Base-by-base conservation (phyloP, 2,329 filamentous ascomycete species). In the Calonectria naviculata region DNA sequence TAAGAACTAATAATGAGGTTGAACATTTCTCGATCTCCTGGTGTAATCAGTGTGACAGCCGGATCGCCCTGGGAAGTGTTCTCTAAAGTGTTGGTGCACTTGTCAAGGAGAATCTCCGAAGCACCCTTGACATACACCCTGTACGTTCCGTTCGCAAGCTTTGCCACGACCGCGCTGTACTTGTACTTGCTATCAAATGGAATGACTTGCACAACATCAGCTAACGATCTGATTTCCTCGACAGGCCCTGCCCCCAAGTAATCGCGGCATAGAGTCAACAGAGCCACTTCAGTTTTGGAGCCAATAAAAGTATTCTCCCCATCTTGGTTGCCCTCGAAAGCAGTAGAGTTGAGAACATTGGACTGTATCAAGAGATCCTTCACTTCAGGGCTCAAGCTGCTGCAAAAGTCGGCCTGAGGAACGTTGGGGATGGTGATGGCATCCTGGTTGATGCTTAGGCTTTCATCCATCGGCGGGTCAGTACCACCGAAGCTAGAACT, bases 321-420 rank as follows among this genome's bases (percentile, higher is more conserved):
- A 4, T 83, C 83, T 42, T 88, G 84, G 21, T 86, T 83, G 7
- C 87, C 86, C 72, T 90, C 88, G 60, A 90, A 89, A 0, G 88
- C 88, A 0, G 88, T 90, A 0, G 88, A 89, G 78, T 90, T 91
- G 86, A 93, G 83, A 13, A 85, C 84, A 19, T 87, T 81, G 3
- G 86, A 95, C 42, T 75, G 71, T 26, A 75, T 94, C 67, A 93
- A 93, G 75, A 93, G 94, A 71, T 94, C 92, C 10, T 85, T 87
- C 56, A 64, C 47, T 34, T 74, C 70, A 8, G 52, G 56, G 28
- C 71, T 65, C 66, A 71, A 28, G 4, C 41, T 46, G 52, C 79
- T 78, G 36, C 78, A 78, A 36, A 80, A 76, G 0, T 80, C 78
- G 2, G 74, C 38, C 56, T 80, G 80, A 17, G 75, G 15, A 65